phyloP scores from a whole-genome alignment of 768 basidiomycete species.

The Auriscalpium vulgare region DNA sequence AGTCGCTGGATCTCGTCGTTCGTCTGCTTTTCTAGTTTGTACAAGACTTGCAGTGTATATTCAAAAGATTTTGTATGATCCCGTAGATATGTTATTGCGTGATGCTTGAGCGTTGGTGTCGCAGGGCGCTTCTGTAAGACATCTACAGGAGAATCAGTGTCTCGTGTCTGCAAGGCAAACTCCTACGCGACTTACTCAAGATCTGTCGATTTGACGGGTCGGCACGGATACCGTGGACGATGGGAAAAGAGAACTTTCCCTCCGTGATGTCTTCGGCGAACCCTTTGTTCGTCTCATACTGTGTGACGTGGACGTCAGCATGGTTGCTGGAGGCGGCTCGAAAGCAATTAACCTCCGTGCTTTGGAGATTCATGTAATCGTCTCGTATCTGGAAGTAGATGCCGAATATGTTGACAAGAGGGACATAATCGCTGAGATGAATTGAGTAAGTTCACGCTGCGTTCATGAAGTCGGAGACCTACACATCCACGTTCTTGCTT shows the following conservation, averaged over 20 bases:
- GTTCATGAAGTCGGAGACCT: constrained; percentile 15
- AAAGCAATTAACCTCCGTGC: constrained; percentile 51
- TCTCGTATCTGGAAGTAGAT: constrained; percentile 97
- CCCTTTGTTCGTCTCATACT: constrained; percentile 83
- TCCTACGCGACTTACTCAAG: constrained; percentile 44
- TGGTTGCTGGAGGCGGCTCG: neutral
- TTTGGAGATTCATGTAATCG: constrained; percentile 93
- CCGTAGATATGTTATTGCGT: constrained; percentile 73
- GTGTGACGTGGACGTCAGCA: neutral
- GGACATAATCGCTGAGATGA: constrained; percentile 69
- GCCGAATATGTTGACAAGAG: constrained; percentile 88
- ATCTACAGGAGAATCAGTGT: constrained; percentile 36
- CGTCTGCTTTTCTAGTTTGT: constrained; percentile 59
- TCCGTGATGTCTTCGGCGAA: constrained; percentile 93
- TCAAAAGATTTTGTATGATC: constrained; percentile 77
- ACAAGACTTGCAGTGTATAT: constrained; percentile 71
- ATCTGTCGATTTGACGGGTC: constrained; percentile 72
- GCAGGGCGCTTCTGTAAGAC: constrained; percentile 84
- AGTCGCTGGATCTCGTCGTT: constrained; percentile 58
- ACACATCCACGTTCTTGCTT: constrained; percentile 54
- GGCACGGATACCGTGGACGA: constrained; percentile 83
- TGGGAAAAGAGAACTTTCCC: constrained; percentile 96
- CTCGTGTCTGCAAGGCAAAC: too few relatives aligned
- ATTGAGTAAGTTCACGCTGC: neutral
- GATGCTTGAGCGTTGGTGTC: constrained; percentile 71